Conservation (phyloP, 331 rosid genomes). For the Malus hybrid region DNA sequence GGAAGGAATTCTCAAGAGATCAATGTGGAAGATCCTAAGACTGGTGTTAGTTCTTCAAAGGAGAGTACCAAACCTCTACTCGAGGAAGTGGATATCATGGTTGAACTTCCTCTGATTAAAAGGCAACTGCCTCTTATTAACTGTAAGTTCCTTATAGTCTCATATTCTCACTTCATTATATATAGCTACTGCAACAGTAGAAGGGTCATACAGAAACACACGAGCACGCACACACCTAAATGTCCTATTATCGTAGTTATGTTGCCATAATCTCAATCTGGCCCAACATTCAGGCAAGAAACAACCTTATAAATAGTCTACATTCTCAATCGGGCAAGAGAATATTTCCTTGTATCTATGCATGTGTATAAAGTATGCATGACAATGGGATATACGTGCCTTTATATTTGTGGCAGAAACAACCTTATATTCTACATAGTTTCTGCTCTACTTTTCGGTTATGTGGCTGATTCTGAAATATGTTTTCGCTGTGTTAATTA, state of each 20-base stretch:
- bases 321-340: neutral
- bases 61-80: constrained; percentile 31
- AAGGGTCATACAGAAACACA: neutral
- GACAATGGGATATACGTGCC: neutral
- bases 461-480: neutral
- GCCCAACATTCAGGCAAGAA: neutral
- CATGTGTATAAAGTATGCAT: neutral
- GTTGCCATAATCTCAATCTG: neutral
- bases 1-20: constrained; percentile 20
- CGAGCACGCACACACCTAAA: too few relatives aligned
- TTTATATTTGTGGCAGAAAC: neutral
- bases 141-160: constrained; percentile 41
- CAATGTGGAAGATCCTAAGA: constrained; percentile 24
- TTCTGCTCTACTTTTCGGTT: neutral
- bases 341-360: neutral
- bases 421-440: too few relatives aligned
- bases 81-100: constrained; percentile 33
- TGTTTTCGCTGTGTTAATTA: neutral
- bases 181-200: neutral
- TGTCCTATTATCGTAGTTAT: neutral
- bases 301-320: neutral
- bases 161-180: neutral
- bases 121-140: constrained; percentile 36
- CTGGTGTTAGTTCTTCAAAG: constrained; percentile 22
- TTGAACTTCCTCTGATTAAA: constrained; percentile 42